Evolutionary conservation across 495 filamentous ascomycete species (phyloP).

Genomic region (Penicillium cinerascens): DNA sequence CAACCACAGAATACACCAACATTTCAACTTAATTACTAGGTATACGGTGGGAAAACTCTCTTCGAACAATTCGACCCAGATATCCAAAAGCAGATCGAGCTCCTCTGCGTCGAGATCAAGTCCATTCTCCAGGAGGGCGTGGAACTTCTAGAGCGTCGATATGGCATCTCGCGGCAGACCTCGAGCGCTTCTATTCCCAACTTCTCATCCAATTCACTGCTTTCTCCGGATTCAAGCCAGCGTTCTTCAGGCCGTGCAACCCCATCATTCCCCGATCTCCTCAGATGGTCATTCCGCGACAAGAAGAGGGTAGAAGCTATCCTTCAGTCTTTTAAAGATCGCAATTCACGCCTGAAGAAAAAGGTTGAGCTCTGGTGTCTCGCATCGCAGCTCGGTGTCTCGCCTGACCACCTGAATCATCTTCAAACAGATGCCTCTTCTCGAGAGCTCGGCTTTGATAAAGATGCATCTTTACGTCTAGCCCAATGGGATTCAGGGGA

Average conservation of each 20-base stretch:
- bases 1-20: too few species aligned
- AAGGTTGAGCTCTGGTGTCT: conserved; percentile 1
- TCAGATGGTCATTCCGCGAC: not conserved
- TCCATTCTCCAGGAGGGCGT: not conserved
- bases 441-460: not conserved
- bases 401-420: conserved; percentile 1
- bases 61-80: conserved; percentile 2
- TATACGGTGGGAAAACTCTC: conserved; percentile 1
- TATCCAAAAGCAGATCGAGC: conserved; percentile 4
- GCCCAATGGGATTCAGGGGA: not conserved
- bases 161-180: not conserved
- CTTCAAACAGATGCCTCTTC: not conserved
- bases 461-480: conserved; percentile 1
- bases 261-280: not conserved
- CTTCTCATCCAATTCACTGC: not conserved
- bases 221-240: not conserved
- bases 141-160: conserved; percentile 1
- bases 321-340: not conserved
- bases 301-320: conserved; percentile 2
- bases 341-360: conserved; percentile 1
- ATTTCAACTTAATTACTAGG: not conserved
- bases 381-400: not conserved
- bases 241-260: not conserved
- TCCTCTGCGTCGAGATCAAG: conserved; percentile 2
- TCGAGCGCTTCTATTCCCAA: not conserved